A percentile compares a stretch with the other conserved stretches of the same genome.
Evolutionary conservation across 2,329 filamentous ascomycete species (phyloP).

Genomic region (Orbilia javanica): DNA sequence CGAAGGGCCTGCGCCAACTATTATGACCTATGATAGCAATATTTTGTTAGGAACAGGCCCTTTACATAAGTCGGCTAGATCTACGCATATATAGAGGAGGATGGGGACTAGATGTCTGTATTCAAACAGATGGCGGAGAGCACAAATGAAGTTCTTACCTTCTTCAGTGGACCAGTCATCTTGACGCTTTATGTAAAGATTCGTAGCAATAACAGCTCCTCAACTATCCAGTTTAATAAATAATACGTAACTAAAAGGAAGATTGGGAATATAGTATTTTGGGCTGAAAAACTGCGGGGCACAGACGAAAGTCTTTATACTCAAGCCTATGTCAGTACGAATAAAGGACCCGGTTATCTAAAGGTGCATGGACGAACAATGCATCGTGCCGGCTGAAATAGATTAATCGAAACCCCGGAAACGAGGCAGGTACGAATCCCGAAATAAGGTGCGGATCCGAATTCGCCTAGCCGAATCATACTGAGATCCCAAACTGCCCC

Average conservation of each 20-base stretch:
- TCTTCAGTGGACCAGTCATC: slow-evolving; percentile 46
- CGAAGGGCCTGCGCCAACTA: slow-evolving; percentile 70
- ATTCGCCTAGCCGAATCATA: slow-evolving; percentile 39
- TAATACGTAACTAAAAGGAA: background rate
- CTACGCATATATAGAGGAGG: too few relatives aligned
- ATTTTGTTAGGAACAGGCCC: background rate
- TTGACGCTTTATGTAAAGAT: too few relatives aligned
- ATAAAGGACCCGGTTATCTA: background rate
- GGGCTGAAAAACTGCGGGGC: background rate
- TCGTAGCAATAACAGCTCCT: background rate
- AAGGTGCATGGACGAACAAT: background rate
- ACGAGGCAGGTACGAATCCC: slow-evolving; percentile 9
- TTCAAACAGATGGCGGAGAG: too few relatives aligned
- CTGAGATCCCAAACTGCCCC: background rate
- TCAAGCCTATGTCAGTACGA: background rate
- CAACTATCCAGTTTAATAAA: too few relatives aligned
- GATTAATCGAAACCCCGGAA: background rate
- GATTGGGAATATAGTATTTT: background rate
- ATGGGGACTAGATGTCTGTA: too few relatives aligned
- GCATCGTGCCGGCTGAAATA: background rate
- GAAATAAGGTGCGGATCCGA: slow-evolving; percentile 48
- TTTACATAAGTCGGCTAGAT: background rate
- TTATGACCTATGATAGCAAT: slow-evolving; percentile 64
- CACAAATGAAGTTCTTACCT: slow-evolving; percentile 4
- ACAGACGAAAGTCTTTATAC: slow-evolving; percentile 1